Percentiles rank a stretch among this genome's conserved stretches.
phyloP scores from a whole-genome alignment of 805 yeast species.

The Soucietia sequanensis region DNA sequence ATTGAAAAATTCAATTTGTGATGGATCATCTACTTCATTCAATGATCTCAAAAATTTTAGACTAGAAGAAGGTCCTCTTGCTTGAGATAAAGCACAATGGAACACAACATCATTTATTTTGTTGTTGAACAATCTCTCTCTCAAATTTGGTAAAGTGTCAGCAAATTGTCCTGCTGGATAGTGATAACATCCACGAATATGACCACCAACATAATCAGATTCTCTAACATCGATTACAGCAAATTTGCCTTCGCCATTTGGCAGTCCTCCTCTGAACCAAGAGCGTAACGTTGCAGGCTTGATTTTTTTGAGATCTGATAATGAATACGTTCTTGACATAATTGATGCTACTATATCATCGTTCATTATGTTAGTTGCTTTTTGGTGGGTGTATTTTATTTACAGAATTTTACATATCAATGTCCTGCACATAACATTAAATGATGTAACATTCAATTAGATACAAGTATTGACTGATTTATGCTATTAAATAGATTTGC shows the following conservation, averaged over 20 bases:
- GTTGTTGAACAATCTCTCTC: slow-evolving; percentile 27
- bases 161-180: slow-evolving; percentile 51
- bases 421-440: too few relatives aligned
- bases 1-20: slow-evolving; percentile 19
- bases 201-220: slow-evolving; percentile 78
- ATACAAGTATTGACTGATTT: too few relatives aligned
- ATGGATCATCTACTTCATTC: slow-evolving; percentile 26
- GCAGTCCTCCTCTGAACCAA: slow-evolving; percentile 45
- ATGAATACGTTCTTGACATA: slow-evolving; percentile 15
- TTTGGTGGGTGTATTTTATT: background rate
- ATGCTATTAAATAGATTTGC: too few relatives aligned
- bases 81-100: slow-evolving; percentile 90
- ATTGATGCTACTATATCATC: background rate
- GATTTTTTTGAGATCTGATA: slow-evolving; percentile 47
- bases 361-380: background rate
- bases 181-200: slow-evolving; percentile 54
- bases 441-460: too few relatives aligned
- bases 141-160: slow-evolving; percentile 36
- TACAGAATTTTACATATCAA: too few relatives aligned
- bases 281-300: slow-evolving; percentile 43
- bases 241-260: slow-evolving; percentile 40
- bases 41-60: slow-evolving; percentile 53
- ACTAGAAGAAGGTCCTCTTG: slow-evolving; percentile 88
- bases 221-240: slow-evolving; percentile 84
- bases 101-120: slow-evolving; percentile 61